Conservation (phyloP, 1,284 basidiomycete genomes). For the Fomitopsis pinicola region DNA sequence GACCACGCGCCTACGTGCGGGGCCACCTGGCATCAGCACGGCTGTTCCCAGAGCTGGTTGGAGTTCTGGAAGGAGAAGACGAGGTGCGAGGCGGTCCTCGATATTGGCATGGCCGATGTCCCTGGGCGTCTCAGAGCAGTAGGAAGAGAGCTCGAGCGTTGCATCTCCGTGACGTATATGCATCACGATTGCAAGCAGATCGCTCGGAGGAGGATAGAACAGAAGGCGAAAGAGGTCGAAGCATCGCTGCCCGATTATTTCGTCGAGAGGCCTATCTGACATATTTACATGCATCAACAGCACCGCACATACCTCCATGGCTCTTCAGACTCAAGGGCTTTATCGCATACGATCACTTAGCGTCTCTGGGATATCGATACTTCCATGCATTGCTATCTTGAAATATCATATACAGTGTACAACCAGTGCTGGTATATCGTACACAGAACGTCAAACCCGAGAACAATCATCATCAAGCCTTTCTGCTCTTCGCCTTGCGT, state of each 20-base stretch:
- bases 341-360: background rate
- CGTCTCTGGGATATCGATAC: background rate
- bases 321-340: too few relatives aligned
- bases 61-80: constrained; percentile 51
- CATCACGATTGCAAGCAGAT: constrained; percentile 60
- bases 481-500: constrained; percentile 6
- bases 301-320: background rate
- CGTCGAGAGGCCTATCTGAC: constrained; percentile 19
- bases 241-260: constrained; percentile 60
- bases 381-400: background rate
- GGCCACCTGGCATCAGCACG: constrained; percentile 64
- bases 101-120: constrained; percentile 55
- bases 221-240: constrained; percentile 48
- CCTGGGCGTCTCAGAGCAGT: constrained; percentile 55
- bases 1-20: constrained; percentile 57
- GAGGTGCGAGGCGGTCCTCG: constrained; percentile 51
- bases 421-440: background rate
- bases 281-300: background rate
- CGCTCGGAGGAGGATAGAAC: constrained; percentile 50
- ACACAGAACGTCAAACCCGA: background rate
- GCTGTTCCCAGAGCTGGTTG: constrained; percentile 55
- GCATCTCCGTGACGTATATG: constrained; percentile 69
- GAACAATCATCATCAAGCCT: background rate
- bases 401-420: background rate
- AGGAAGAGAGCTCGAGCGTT: constrained; percentile 58